Evolutionary conservation across 1,284 basidiomycete species (phyloP), one percentile per base, ranked within the genome.

Genomic region (Melampsora americana): DNA sequence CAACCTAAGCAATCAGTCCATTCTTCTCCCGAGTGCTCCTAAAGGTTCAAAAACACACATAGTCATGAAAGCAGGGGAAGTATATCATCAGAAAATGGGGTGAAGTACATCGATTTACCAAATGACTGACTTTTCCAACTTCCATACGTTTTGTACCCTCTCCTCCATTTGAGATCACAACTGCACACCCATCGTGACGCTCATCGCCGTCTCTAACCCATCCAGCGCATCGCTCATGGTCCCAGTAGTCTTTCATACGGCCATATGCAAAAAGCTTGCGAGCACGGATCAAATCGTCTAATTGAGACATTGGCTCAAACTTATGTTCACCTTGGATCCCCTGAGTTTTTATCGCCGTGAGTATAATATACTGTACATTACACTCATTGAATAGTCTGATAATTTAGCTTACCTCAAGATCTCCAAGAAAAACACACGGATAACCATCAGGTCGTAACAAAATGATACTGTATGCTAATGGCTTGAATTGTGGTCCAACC

Each of bases 371-470:
- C 74, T 66, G 16, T 77, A n/a, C n/a, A 16, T 12, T 23, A 62
- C 26, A 14, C 65, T 64, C 66, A 6, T 28, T 18, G 28, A 28
- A 53, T 59, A 84, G 20, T 14, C 23, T 53, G 16, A 53, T 20
- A 14, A 20, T 20, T 14, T 53, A 26, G 28, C 79, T 80, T 16
- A 87, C 87, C 79, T 86, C 92, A 30, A 95, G 82, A 83, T 97
- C 95, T 9, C 93, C 93, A 78, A 93, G 93, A 84, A 97, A 97
- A 42, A 96, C 89, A 80, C 93, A 94, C 86, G 95, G 95, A 83
- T 94, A 89, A n/a, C 95, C 95, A 74, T 88, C 86, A 26, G 86
- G 85, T 77, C 93, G 88, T 56, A 96, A 86, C 48, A 97, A 86
- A 81, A 95, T 95, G 68, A 97, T 83, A 0, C 93, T 88, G 83